Base-by-base conservation (phyloP, 2,329 filamentous ascomycete species). In the Aphanoascus verrucosus region DNA sequence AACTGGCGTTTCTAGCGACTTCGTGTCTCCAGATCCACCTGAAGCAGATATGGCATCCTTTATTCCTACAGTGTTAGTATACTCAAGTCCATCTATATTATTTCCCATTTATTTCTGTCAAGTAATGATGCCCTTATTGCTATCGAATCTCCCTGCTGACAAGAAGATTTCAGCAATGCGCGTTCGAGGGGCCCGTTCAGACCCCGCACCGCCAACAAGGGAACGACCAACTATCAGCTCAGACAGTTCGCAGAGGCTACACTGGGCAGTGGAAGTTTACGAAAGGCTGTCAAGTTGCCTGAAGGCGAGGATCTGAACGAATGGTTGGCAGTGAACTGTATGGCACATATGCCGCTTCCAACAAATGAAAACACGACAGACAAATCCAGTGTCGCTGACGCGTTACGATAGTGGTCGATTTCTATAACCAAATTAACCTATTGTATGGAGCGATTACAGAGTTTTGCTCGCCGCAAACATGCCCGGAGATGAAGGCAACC, bases 361-460 rank as follows among this genome's bases (percentile, higher is more conserved):
- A 7, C 17, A 35, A 12, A 3, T 17, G 15, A 43, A n/a, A 56
- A 34, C 28, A 19, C 32, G 6, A 28, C 23, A 28, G 23, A 28
- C 23, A 3, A 28, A 7, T 28, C 23, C 23, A 28, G 23, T n/a
- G n/a, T 28, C n/a, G 17, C 51, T 53, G 51, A 53, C 51, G 43
- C 31, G 15, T 35, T 28, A 15, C 31, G 23, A 45, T 23, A 95
- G 90, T 98, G 75, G 93, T 98, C 75, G 93, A 98, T 73, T 98
- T 98, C 73, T 98, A 98, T 81, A 98, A 98, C 76, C 93, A 98
- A 73, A 94, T 98, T 77, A 98, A 98, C 73, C 80, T 98, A 35
- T 84, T 98, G 56, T 98, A 98, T 69, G 94, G 94, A 56, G 93
- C 93, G 60, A 98, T 98, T 67, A 98, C 93, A 56, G 93, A 98